Evolutionary conservation across 2,329 filamentous ascomycete species (phyloP).

Genomic region (Verticillium longisporum): DNA sequence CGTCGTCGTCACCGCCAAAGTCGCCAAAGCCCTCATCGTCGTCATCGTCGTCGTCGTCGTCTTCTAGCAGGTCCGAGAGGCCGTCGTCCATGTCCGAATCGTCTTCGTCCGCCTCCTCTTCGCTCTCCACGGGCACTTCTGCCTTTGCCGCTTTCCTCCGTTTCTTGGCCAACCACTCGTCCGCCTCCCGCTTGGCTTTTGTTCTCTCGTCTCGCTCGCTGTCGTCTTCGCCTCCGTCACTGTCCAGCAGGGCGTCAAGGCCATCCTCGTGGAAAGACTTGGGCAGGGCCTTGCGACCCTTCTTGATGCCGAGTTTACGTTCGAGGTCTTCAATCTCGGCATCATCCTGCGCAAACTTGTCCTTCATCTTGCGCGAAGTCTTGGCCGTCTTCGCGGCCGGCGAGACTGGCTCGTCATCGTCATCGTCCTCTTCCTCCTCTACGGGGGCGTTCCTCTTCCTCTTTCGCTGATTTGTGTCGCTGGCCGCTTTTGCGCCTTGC

Average conservation of each 20-base stretch:
- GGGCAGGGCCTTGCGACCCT: conserved; percentile 65
- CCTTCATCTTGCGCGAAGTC: conserved; percentile 39
- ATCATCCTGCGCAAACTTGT: conserved; percentile 69
- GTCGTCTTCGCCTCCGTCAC: conserved; percentile 36
- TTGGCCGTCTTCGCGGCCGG: conserved; percentile 21
- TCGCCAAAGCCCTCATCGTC: conserved; percentile 16
- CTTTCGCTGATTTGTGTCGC: conserved; percentile 4
- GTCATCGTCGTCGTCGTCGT: conserved; percentile 20
- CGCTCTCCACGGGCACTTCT: conserved; percentile 15
- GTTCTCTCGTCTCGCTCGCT: conserved; percentile 20
- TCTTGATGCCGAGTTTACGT: conserved; percentile 76
- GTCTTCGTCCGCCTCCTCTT: conserved; percentile 18
- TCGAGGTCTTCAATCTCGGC: conserved; percentile 83
- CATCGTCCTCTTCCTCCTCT: conserved; percentile 12
- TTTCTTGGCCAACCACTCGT: conserved; percentile 55
- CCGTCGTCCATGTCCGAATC: conserved; percentile 17
- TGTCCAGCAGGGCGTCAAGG: conserved; percentile 68
- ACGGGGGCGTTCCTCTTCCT: conserved; percentile 3
- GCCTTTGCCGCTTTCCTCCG: conserved; percentile 35
- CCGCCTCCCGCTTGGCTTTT: conserved; percentile 52
- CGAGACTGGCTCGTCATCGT: conserved; percentile 6
- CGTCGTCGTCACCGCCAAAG: conserved; percentile 20
- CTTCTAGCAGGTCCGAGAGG: conserved; percentile 13
- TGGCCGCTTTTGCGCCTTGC: not conserved
- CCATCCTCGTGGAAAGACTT: conserved; percentile 77